These are phyloP conservation scores for Albugo laibachii DNA, from an alignment of 352 stramenopile species.

Conservation along the genomic window DNA sequence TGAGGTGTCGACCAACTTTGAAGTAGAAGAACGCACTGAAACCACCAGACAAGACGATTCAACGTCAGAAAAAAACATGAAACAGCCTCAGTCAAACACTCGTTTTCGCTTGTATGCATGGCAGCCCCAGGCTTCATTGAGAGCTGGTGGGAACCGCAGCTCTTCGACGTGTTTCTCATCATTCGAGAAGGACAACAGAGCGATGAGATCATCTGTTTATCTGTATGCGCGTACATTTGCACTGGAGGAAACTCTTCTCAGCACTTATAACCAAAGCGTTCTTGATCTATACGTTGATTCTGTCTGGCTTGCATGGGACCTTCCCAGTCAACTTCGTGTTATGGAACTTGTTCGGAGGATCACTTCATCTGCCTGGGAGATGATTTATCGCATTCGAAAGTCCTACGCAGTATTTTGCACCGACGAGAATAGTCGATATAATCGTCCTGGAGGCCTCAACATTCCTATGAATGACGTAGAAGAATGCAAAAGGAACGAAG, in stretches of 20 bases:
- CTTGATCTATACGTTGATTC: slow-evolving; percentile 48
- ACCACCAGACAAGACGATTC: no score
- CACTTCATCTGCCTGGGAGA: slow-evolving; percentile 50
- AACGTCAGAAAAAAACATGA: no score
- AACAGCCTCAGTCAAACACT: no score
- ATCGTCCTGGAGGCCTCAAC: slow-evolving; percentile 34
- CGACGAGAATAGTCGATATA: slow-evolving; percentile 26
- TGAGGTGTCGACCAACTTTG: slow-evolving; percentile 8
- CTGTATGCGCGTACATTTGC: slow-evolving; percentile 34
- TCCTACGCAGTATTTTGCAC: slow-evolving; percentile 34
- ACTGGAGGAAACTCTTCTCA: slow-evolving; percentile 42
- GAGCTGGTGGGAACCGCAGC: no score
- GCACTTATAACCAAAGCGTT: slow-evolving; percentile 19
- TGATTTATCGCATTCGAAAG: slow-evolving; percentile 48
- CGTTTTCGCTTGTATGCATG: no score
- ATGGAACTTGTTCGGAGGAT: slow-evolving; percentile 41
- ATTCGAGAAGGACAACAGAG: no score
- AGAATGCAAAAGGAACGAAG: slow-evolving; percentile 20
- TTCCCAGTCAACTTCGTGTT: slow-evolving; percentile 31
- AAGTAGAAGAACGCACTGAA: no score
- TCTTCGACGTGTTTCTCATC: no score
- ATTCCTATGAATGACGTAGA: slow-evolving; percentile 17
- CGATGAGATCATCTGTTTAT: slow-evolving; percentile 6
- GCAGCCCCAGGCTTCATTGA: no score
- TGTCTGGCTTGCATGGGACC: slow-evolving; percentile 23